Conservation (phyloP, 257 asterid genomes). For the Jacaranda copaia region DNA sequence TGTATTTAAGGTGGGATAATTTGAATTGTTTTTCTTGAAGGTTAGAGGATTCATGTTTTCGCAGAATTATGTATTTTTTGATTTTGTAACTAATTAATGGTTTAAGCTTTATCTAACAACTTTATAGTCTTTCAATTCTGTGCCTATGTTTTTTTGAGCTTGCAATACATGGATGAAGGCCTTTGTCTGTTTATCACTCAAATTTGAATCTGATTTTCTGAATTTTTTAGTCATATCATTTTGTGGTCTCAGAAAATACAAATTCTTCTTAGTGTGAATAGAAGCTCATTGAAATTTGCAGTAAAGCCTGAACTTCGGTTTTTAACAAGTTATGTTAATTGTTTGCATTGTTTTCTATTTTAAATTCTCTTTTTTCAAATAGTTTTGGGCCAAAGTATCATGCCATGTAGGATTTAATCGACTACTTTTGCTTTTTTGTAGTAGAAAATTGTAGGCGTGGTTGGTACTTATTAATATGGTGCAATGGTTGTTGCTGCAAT, state of each 20-base stretch:
- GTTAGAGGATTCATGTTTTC: neutral
- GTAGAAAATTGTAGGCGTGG: neutral
- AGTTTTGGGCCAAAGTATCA: neutral
- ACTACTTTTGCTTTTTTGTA: neutral
- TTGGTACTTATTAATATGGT: neutral
- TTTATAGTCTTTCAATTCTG: neutral
- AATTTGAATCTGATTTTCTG: neutral
- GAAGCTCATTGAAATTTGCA: neutral
- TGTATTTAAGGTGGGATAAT: neutral
- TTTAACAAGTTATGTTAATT: neutral
- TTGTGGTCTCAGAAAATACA: neutral
- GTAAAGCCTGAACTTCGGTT: too few species aligned
- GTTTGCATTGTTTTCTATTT: neutral
- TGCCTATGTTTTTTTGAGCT: neutral
- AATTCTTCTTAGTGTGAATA: neutral
- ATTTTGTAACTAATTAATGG: neutral
- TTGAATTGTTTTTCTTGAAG: neutral
- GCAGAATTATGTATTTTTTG: neutral
- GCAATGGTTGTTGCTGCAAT: neutral
- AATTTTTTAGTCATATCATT: neutral
- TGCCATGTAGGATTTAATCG: neutral
- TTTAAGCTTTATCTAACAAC: neutral
- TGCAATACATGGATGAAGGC: slow-evolving; percentile 10
- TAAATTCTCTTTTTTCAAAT: neutral
- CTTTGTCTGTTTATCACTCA: slow-evolving; percentile 2